A percentile compares a stretch with the other conserved stretches of the same genome.
These are phyloP conservation scores for Platanthera zijinensis DNA, from an alignment of 106 monocot genomes.

Conservation along the genomic window DNA sequence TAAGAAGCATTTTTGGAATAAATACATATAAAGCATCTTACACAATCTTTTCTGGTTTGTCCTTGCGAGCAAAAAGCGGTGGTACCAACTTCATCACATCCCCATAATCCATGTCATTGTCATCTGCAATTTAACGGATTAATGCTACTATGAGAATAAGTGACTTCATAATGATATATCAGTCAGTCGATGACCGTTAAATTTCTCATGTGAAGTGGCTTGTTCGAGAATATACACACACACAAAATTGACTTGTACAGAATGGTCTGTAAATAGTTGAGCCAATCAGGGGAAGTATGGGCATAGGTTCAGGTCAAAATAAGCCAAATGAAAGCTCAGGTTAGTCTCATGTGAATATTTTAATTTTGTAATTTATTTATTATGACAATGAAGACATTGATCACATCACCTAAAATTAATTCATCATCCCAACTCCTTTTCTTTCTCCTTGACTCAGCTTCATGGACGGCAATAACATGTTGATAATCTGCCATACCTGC, in stretches of 20 bases:
- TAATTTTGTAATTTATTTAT: not conserved
- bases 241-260: no score
- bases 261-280: no score
- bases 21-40: conserved; percentile 30
- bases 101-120: conserved; percentile 29
- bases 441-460: conserved; percentile 41
- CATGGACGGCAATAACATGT: conserved; percentile 73
- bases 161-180: not conserved
- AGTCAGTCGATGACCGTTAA: not conserved
- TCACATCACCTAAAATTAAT: conserved; percentile 17
- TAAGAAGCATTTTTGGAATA: not conserved
- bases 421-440: conserved; percentile 30
- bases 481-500: conserved; percentile 93
- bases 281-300: no score
- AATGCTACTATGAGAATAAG: not conserved
- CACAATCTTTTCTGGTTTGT: conserved; percentile 69
- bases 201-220: no score
- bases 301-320: not conserved
- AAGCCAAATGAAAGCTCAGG: not conserved
- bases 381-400: not conserved
- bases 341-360: no score
- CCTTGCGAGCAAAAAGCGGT: conserved; percentile 68
- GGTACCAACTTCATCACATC: conserved; percentile 90
- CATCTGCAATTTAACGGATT: conserved; percentile 13
- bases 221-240: no score